Evolutionary conservation across 129 eudicot genomes (phyloP).

Genomic region (Centaurea solstitialis): DNA sequence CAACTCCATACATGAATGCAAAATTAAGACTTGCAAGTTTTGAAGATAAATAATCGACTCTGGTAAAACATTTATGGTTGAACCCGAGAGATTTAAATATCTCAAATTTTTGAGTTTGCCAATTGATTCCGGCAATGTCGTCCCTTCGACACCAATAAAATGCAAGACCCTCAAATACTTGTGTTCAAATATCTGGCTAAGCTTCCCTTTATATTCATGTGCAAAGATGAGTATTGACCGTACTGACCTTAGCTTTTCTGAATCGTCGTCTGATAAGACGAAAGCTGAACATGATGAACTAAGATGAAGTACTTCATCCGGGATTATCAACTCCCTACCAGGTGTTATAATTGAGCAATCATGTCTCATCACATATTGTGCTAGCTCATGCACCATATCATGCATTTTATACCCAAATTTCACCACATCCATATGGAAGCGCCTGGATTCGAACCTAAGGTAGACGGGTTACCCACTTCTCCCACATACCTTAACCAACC

Average conservation of each 20-base stretch:
- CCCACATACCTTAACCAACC: no score
- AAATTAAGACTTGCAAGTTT: conserved; percentile 36
- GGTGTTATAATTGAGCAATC: background rate
- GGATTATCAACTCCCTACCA: background rate
- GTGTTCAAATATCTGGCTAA: conserved; percentile 6
- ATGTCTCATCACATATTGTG: conserved; percentile 8
- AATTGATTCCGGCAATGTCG: conserved; percentile 12
- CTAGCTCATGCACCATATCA: conserved; percentile 5
- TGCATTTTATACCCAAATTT: no score
- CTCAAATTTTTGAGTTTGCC: conserved; percentile 14
- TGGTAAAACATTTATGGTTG: conserved; percentile 31
- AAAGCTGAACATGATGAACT: conserved; percentile 10
- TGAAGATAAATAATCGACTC: conserved; percentile 34
- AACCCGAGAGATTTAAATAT: conserved; percentile 19
- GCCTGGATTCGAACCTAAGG: no score
- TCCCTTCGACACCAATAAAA: background rate
- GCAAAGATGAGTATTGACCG: conserved; percentile 13
- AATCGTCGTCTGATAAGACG: background rate
- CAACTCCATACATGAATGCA: background rate
- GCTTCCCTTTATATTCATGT: background rate
- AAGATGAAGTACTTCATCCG: conserved; percentile 12
- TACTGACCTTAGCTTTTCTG: conserved; percentile 1
- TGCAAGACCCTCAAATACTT: conserved; percentile 15
- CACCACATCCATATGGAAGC: no score
- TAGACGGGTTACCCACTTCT: no score